Percentiles rank a stretch among this genome's conserved stretches.
phyloP scores from a whole-genome alignment of 192 early-diverging fungal genomes.

The Coemansia sp. region DNA sequence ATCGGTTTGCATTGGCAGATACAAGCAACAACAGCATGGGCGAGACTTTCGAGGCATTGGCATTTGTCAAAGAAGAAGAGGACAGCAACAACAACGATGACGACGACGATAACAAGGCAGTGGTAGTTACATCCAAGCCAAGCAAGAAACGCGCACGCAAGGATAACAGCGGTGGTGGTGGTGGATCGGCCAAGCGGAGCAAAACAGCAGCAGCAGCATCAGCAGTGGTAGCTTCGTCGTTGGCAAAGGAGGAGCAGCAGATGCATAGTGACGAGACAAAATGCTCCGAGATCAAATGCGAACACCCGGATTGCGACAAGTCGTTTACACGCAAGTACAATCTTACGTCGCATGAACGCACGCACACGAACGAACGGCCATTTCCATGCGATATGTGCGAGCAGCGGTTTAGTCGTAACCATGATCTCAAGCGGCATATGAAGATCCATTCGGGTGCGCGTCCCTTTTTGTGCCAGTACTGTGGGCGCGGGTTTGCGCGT shows the following conservation, averaged over 20 bases:
- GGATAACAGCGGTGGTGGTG: background rate
- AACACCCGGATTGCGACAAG: conserved; percentile 78
- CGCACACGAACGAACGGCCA: conserved; percentile 77
- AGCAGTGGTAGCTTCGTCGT: too few species aligned
- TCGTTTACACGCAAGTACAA: conserved; percentile 88
- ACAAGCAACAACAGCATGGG: too few species aligned
- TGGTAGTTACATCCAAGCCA: too few species aligned
- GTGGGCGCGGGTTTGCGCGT: conserved; percentile 48
- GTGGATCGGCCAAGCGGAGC: conserved; percentile 19
- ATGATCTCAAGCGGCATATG: conserved; percentile 77
- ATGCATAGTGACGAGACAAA: background rate
- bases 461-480: conserved; percentile 64
- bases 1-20: too few species aligned
- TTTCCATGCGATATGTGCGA: conserved; percentile 70
- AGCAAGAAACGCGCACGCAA: conserved; percentile 26
- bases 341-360: conserved; percentile 79
- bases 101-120: background rate
- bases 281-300: conserved; percentile 57
- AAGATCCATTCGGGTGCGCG: conserved; percentile 66
- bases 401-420: conserved; percentile 73
- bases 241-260: background rate
- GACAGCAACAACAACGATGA: too few species aligned
- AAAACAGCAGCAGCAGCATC: conserved; percentile 12
- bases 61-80: too few species aligned
- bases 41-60: too few species aligned